Percentiles rank a stretch among this genome's conserved stretches.
These are phyloP conservation scores for Plasmodium yoelii DNA, from an alignment of 169 alveolate species.

Conservation along the genomic window DNA sequence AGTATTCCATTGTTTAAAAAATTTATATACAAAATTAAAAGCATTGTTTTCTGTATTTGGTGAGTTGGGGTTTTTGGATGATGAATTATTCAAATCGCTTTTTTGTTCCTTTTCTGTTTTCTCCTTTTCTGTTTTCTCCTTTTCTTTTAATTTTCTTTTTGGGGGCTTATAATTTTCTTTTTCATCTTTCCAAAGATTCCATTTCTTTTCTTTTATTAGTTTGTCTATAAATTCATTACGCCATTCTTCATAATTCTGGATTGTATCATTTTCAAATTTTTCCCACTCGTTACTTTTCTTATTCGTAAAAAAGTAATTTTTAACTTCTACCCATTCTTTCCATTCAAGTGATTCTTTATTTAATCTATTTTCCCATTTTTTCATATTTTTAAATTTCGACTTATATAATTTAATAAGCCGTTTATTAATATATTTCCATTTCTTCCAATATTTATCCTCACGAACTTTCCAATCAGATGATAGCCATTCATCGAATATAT, in stretches of 20 bases:
- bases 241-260: conserved; percentile 15
- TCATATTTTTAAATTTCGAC: not conserved
- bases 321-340: conserved; percentile 4
- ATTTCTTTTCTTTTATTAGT: conserved; percentile 4
- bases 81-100: not conserved
- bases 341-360: conserved; percentile 16
- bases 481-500: conserved; percentile 14
- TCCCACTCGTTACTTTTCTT: conserved; percentile 14
- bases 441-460: conserved; percentile 16
- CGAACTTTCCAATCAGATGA: conserved; percentile 14
- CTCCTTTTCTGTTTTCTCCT: not conserved
- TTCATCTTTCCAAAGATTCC: conserved; percentile 21
- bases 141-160: too few species aligned
- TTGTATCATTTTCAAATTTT: conserved; percentile 15
- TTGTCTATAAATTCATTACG: not conserved
- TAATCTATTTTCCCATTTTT: conserved; percentile 19
- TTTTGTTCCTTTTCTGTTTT: not conserved
- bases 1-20: too few species aligned
- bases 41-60: not conserved
- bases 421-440: conserved; percentile 17
- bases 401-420: not conserved
- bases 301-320: conserved; percentile 15
- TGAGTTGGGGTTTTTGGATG: not conserved
- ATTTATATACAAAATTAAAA: too few species aligned
- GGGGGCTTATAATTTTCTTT: not conserved